phyloP scores from a whole-genome alignment of 2,329 filamentous ascomycete species.

The Fusarium mundagurra region DNA sequence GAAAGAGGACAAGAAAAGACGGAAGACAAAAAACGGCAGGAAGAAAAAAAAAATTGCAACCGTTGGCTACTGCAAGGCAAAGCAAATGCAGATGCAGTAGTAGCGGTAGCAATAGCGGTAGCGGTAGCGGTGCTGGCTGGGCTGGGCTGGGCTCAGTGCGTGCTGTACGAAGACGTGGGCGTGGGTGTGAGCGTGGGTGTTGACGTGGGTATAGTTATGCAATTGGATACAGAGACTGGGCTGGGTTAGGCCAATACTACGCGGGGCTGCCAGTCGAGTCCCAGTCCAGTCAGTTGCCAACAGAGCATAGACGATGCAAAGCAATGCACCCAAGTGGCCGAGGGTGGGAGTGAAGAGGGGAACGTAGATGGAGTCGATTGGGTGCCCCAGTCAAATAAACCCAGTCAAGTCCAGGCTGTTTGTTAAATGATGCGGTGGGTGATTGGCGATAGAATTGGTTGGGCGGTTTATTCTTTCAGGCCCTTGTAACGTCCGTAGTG shows the following conservation, averaged over 20 bases:
- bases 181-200: slow-evolving; percentile 20
- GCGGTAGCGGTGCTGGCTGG: slow-evolving; percentile 42
- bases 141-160: slow-evolving; percentile 29
- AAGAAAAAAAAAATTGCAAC: slow-evolving; percentile 36
- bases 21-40: slow-evolving; percentile 39
- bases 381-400: slow-evolving; percentile 24
- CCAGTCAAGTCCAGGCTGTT: slow-evolving; percentile 5
- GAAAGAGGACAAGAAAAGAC: slow-evolving; percentile 29
- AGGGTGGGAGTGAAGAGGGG: slow-evolving; percentile 34
- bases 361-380: slow-evolving; percentile 33
- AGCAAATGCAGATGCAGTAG: slow-evolving; percentile 22
- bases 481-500: background rate
- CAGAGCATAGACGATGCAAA: slow-evolving; percentile 39
- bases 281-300: background rate
- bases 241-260: slow-evolving; percentile 35
- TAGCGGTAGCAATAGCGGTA: background rate
- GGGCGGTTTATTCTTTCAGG: slow-evolving; percentile 8
- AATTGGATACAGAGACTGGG: slow-evolving; percentile 21
- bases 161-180: slow-evolving; percentile 14
- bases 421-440: slow-evolving; percentile 25
- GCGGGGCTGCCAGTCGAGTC: slow-evolving; percentile 43
- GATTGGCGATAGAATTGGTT: slow-evolving; percentile 2
- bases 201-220: slow-evolving; percentile 31
- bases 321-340: slow-evolving; percentile 45
- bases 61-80: slow-evolving; percentile 34